Conservation (phyloP, 352 stramenopile species). For the Pythium utonaiense region DNA sequence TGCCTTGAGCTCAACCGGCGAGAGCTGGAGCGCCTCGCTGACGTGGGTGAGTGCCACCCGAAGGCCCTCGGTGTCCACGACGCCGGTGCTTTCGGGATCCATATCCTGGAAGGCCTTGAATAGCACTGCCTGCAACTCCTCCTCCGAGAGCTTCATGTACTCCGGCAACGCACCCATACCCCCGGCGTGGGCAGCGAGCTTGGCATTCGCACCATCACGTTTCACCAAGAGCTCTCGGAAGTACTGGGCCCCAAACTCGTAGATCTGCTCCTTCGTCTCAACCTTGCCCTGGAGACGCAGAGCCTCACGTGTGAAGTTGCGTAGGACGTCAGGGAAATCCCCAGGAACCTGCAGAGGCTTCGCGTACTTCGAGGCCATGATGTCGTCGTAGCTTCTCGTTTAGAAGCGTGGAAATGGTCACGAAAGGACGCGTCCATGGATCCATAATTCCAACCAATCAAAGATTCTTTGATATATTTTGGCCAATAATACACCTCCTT, state of each 20-base stretch:
- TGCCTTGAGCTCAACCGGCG: slow-evolving; percentile 44
- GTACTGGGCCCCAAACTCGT: slow-evolving; percentile 67
- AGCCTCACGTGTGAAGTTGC: slow-evolving; percentile 75
- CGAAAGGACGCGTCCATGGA: slow-evolving; percentile 2
- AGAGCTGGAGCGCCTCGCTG: slow-evolving; percentile 54
- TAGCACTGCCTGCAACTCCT: slow-evolving; percentile 51
- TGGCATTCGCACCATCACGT: slow-evolving; percentile 28
- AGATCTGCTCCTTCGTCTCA: slow-evolving; percentile 76
- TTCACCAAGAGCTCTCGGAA: slow-evolving; percentile 58
- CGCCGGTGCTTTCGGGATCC: slow-evolving; percentile 35
- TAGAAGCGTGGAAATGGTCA: neutral
- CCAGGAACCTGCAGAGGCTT: slow-evolving; percentile 72
- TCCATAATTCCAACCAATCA: neutral
- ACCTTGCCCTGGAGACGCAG: slow-evolving; percentile 80
- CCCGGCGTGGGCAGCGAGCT: neutral
- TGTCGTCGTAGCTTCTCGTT: neutral
- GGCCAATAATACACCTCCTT: too few species aligned
- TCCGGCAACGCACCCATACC: slow-evolving; percentile 8
- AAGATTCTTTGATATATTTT: too few species aligned
- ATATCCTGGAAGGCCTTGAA: slow-evolving; percentile 39
- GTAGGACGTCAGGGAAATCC: slow-evolving; percentile 72
- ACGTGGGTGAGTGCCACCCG: slow-evolving; percentile 40
- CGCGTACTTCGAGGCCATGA: slow-evolving; percentile 82
- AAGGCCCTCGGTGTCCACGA: slow-evolving; percentile 42
- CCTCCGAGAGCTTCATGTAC: slow-evolving; percentile 65